Percentiles rank a stretch among this genome's conserved stretches.
These are phyloP conservation scores for Lojkania enalia DNA, from an alignment of 2,329 filamentous ascomycete species.

Conservation along the genomic window DNA sequence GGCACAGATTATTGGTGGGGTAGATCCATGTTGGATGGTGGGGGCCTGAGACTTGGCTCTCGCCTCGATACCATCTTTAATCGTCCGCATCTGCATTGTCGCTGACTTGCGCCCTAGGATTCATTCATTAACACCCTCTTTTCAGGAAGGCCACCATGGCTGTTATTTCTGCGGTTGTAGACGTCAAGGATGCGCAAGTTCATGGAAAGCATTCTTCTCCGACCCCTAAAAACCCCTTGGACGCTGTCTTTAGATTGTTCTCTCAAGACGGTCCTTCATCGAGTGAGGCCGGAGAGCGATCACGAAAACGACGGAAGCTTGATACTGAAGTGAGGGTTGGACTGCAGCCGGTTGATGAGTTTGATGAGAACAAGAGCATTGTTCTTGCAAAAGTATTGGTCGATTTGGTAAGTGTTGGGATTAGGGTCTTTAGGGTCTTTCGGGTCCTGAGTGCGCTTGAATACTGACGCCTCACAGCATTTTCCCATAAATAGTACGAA, in stretches of 20 bases:
- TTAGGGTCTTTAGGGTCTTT: too few species aligned
- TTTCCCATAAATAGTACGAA: slow-evolving; percentile 1
- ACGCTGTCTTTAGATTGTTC: background rate
- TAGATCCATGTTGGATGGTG: too few species aligned
- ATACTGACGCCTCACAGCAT: too few species aligned
- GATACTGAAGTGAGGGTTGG: slow-evolving; percentile 9
- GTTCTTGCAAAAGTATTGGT: slow-evolving; percentile 33
- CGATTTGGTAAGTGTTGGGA: slow-evolving; percentile 32
- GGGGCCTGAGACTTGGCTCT: too few species aligned
- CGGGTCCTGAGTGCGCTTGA: too few species aligned
- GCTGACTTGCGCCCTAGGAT: too few species aligned
- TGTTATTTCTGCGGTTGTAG: slow-evolving; percentile 21
- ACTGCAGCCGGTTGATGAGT: slow-evolving; percentile 5
- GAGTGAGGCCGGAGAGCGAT: background rate
- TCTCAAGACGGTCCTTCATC: background rate
- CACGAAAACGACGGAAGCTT: slow-evolving; percentile 33
- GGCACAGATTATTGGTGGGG: too few species aligned
- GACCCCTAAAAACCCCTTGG: background rate
- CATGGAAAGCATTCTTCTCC: background rate
- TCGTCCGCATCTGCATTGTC: too few species aligned
- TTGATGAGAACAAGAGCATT: slow-evolving; percentile 26
- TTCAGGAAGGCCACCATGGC: slow-evolving; percentile 25
- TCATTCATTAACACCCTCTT: too few species aligned
- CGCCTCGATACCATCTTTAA: too few species aligned
- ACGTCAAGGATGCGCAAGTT: slow-evolving; percentile 15